A percentile compares a stretch with the other conserved stretches of the same genome.
phyloP scores from a whole-genome alignment of 768 basidiomycete species.

The Tulasnella sp. region DNA sequence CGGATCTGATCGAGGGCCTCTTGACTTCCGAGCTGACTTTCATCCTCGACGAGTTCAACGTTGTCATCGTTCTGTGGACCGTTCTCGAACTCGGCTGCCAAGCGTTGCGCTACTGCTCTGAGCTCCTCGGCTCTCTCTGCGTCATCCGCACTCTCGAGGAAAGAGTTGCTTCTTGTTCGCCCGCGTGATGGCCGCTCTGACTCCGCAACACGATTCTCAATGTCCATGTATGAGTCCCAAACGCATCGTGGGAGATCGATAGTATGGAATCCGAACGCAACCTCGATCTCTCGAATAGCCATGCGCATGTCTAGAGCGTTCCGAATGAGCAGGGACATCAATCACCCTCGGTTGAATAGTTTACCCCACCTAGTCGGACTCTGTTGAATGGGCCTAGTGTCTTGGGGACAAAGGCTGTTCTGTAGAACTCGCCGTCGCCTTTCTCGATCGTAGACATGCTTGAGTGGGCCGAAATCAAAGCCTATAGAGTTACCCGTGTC shows the following conservation, averaged over 20 bases:
- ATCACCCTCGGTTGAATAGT: background rate
- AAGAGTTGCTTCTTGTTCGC: conserved; percentile 10
- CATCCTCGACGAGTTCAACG: background rate
- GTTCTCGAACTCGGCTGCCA: conserved; percentile 26
- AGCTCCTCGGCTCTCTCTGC: conserved; percentile 26
- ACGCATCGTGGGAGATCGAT: conserved; percentile 22
- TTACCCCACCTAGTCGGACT: conserved; percentile 28
- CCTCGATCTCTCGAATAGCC: conserved; percentile 29
- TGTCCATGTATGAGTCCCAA: conserved; percentile 30
- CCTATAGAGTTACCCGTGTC: conserved; percentile 17
- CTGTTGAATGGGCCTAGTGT: conserved; percentile 29
- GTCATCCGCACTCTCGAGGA: conserved; percentile 8
- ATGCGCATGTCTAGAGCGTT: conserved; percentile 27
- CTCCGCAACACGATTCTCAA: conserved; percentile 22
- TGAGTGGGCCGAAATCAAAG: conserved; percentile 32
- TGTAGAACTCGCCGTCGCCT: conserved; percentile 30
- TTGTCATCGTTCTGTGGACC: conserved; percentile 7
- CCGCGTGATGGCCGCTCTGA: background rate
- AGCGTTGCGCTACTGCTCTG: conserved; percentile 19
- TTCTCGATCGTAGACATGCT: conserved; percentile 30
- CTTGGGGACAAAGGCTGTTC: conserved; percentile 29
- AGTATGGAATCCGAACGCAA: conserved; percentile 27
- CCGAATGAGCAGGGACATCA: background rate
- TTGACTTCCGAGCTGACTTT: background rate
- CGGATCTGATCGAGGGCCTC: background rate